A percentile compares a stretch with the other conserved stretches of the same genome.
Conservation (phyloP, 768 basidiomycete species). For the Panaeolus papilionaceus region DNA sequence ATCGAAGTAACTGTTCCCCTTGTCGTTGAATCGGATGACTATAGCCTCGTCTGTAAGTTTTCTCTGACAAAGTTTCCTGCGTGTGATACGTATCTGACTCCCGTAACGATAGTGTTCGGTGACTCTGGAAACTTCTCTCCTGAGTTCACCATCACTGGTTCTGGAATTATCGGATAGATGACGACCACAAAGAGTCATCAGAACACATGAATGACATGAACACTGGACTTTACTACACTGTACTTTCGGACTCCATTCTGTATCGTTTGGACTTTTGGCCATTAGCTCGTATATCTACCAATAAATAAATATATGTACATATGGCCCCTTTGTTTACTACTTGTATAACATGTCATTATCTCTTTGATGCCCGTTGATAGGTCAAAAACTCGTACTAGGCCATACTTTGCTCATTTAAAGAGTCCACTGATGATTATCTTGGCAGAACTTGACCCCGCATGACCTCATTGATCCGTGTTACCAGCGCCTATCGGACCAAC, state of each 20-base stretch:
- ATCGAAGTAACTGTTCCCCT: slow-evolving; percentile 41
- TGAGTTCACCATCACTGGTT: slow-evolving; percentile 33
- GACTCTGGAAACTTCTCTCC: slow-evolving; percentile 53
- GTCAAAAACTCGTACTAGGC: too few relatives aligned
- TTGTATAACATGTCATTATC: background rate
- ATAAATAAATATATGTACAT: background rate
- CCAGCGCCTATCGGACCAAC: too few relatives aligned
- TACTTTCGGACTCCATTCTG: background rate
- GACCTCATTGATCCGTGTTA: too few relatives aligned
- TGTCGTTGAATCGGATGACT: slow-evolving; percentile 39
- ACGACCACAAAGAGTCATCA: background rate
- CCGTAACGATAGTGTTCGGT: slow-evolving; percentile 47
- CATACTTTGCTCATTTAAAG: too few relatives aligned
- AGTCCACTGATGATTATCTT: too few relatives aligned
- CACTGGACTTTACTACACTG: background rate
- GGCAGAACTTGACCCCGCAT: too few relatives aligned
- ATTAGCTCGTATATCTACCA: background rate
- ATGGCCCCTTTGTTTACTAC: background rate
- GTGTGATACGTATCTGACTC: slow-evolving; percentile 10
- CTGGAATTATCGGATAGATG: slow-evolving; percentile 14
- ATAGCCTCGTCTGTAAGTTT: slow-evolving; percentile 47
- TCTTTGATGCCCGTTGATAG: too few relatives aligned
- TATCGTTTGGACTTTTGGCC: background rate
- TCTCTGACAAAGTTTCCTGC: background rate
- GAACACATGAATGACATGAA: background rate